phyloP scores from a whole-genome alignment of 1,139 yeast genomes.

The Zhuliangozyma blackwelliae region DNA sequence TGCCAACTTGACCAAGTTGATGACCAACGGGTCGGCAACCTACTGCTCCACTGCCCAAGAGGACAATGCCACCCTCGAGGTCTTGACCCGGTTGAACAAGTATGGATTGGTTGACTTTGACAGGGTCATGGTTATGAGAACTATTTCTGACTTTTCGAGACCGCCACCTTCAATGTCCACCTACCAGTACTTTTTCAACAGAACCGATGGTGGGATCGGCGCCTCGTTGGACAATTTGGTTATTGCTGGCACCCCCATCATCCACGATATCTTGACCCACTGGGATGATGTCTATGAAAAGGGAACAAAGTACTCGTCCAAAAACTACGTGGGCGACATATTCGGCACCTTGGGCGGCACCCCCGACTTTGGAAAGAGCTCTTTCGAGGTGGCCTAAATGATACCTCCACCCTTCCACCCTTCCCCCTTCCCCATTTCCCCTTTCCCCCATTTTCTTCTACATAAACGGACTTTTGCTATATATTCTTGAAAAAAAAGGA shows the following conservation, averaged over 20 bases:
- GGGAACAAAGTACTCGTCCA: constrained; percentile 35
- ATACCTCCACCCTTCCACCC: too few relatives aligned
- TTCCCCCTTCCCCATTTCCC: too few relatives aligned
- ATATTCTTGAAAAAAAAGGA: too few relatives aligned
- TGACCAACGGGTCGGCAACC: constrained; percentile 57
- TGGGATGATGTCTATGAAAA: constrained; percentile 46
- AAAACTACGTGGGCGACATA: constrained; percentile 59
- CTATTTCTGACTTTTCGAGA: constrained; percentile 60
- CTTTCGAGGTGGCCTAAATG: constrained; percentile 16
- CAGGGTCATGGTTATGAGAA: constrained; percentile 58
- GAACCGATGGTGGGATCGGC: constrained; percentile 48
- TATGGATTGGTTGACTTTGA: constrained; percentile 54
- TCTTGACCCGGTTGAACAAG: constrained; percentile 50
- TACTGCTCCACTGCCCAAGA: constrained; percentile 68
- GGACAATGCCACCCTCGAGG: constrained; percentile 64
- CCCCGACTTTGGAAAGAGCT: constrained; percentile 24
- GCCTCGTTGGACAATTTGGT: constrained; percentile 52
- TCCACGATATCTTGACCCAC: constrained; percentile 48
- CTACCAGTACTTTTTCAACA: constrained; percentile 47
- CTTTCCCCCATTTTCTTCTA: too few relatives aligned
- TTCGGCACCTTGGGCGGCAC: constrained; percentile 47
- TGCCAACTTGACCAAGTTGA: constrained; percentile 40
- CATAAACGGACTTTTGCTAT: too few relatives aligned
- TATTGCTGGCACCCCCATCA: constrained; percentile 52
- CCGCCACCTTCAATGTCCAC: constrained; percentile 49